Evolutionary conservation across 352 stramenopile genomes (phyloP), one percentile per base, ranked within the genome.

Genomic region (Phytophthora palmivora): DNA sequence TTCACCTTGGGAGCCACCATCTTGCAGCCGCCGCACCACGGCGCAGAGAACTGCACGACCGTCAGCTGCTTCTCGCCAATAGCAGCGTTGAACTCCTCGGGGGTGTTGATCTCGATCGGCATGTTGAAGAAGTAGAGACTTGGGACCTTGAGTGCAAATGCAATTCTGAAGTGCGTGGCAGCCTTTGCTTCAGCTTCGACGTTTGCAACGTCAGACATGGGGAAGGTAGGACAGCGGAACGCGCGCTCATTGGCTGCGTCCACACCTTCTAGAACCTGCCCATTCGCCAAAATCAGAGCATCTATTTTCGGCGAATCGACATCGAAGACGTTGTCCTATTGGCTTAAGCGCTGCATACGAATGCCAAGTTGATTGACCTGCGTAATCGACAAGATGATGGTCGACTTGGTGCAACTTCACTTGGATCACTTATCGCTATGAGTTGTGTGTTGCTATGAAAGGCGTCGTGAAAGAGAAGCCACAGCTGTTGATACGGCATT

Each of bases 21-120:
- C 71, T 90, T 90, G 73, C 84, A 93, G 56, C 79, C 75, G 49
- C 84, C 84, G 71, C 84, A 93, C 82, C 82, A 93, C 30, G 79
- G 76, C 37, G 84, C 84, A 15, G 76, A 84, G 71, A 89, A 89
- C n/a, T n/a, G n/a, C n/a, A n/a, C n/a, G n/a, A n/a, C n/a, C n/a
- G n/a, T n/a, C n/a, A n/a, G n/a, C n/a, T n/a, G n/a, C n/a, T n/a
- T n/a, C n/a, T n/a, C n/a, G n/a, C n/a, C n/a, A n/a, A n/a, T n/a
- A n/a, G n/a, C n/a, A n/a, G n/a, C n/a, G n/a, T n/a, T n/a, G n/a
- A n/a, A n/a, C n/a, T n/a, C n/a, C n/a, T n/a, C n/a, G n/a, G n/a
- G n/a, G n/a, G n/a, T n/a, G n/a, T n/a, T n/a, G n/a, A n/a, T n/a
- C n/a, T n/a, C n/a, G n/a, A n/a, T n/a, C n/a, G n/a, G n/a, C n/a